Evolutionary conservation across 2,329 filamentous ascomycete species (phyloP).

Genomic region (Scorias spongiosa): DNA sequence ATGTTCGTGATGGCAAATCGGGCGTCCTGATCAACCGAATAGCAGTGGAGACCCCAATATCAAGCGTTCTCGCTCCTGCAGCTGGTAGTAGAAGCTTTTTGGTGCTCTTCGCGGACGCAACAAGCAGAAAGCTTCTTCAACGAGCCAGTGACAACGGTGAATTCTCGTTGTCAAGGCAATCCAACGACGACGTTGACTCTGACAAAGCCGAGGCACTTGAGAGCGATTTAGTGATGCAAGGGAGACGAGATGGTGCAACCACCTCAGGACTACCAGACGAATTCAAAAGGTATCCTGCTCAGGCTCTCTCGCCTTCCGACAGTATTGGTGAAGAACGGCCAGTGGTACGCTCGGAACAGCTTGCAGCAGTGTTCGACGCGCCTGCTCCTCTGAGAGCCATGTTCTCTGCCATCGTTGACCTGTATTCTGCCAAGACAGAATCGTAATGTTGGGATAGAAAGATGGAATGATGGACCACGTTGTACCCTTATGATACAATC

Average conservation of each 20-base stretch:
- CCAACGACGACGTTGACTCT: background rate
- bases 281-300: background rate
- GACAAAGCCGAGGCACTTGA: background rate
- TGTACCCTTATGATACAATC: no score
- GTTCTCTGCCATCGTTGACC: constrained; percentile 55
- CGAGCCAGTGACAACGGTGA: background rate
- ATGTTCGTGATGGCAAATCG: background rate
- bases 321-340: constrained; percentile 34
- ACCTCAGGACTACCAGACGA: background rate
- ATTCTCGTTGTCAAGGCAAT: background rate
- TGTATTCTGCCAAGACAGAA: constrained; percentile 28
- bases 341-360: constrained; percentile 51
- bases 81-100: constrained; percentile 56
- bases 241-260: background rate
- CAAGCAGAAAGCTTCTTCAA: constrained; percentile 29
- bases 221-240: background rate
- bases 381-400: constrained; percentile 59
- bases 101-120: constrained; percentile 58
- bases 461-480: no score
- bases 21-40: background rate
- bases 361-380: constrained; percentile 58
- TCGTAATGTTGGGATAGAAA: no score
- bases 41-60: constrained; percentile 22
- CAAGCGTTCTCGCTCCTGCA: constrained; percentile 47
- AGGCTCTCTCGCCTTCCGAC: background rate